Percentiles rank a stretch among this genome's conserved stretches.
These are phyloP conservation scores for Saccharum hybrid DNA, from an alignment of 202 grass and related monocot species.

Conservation along the genomic window DNA sequence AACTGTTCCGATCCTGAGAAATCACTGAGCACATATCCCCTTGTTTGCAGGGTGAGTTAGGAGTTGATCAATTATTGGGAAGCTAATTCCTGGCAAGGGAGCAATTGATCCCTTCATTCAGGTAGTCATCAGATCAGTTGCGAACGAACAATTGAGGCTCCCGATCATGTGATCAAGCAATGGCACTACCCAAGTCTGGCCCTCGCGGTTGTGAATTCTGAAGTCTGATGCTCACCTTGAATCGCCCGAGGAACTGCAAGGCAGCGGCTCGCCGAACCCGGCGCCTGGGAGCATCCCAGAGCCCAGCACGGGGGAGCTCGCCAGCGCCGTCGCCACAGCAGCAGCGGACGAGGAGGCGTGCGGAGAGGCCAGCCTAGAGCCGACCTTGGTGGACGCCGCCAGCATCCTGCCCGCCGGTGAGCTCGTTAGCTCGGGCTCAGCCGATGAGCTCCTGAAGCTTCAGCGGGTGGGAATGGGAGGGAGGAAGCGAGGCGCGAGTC, in stretches of 20 bases:
- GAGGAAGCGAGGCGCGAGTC: constrained; percentile 1
- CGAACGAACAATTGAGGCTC: neutral
- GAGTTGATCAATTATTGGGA: neutral
- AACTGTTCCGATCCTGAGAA: neutral
- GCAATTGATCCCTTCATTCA: constrained; percentile 14
- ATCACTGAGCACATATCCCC: neutral
- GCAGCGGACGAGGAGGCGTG: constrained; percentile 5
- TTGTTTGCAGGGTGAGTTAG: neutral
- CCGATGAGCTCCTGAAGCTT: neutral
- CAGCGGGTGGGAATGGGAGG: neutral
- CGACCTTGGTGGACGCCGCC: constrained; percentile 42
- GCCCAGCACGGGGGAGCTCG: constrained; percentile 14
- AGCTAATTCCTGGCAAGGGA: neutral
- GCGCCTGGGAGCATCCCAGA: constrained; percentile 31
- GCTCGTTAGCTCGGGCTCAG: neutral
- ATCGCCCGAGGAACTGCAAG: constrained; percentile 34
- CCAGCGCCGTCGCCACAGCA: neutral
- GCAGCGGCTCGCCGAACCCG: constrained; percentile 10
- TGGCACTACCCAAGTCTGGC: neutral
- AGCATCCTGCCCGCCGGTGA: constrained; percentile 30
- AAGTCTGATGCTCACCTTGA: constrained; percentile 43
- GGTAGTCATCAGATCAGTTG: neutral
- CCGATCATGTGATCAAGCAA: neutral
- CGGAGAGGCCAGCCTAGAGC: constrained; percentile 43
- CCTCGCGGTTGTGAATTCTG: constrained; percentile 10